These are phyloP conservation scores for Brettanomyces naardenensis DNA, from an alignment of 805 yeast species.

Conservation along the genomic window DNA sequence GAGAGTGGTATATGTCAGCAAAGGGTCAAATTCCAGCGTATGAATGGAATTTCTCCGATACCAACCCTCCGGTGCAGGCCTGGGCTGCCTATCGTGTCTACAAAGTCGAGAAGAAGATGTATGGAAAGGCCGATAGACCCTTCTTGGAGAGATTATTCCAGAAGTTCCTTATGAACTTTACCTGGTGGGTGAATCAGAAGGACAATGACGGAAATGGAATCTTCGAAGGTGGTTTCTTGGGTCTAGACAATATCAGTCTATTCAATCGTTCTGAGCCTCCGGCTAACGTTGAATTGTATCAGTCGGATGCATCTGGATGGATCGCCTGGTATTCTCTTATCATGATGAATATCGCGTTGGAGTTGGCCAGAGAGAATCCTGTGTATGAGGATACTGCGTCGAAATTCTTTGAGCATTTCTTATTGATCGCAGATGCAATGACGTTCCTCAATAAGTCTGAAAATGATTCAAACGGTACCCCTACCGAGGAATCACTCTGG, in stretches of 20 bases:
- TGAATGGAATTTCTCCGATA: constrained; percentile 93
- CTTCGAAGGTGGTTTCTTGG: constrained; percentile 91
- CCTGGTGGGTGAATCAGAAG: constrained; percentile 97
- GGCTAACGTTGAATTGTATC: constrained; percentile 83
- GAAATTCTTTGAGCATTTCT: constrained; percentile 87
- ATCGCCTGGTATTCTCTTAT: constrained; percentile 88
- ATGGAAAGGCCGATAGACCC: constrained; percentile 71
- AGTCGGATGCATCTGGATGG: constrained; percentile 97
- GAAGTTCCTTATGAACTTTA: constrained; percentile 77
- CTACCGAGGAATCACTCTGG: constrained; percentile 70
- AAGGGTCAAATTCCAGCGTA: constrained; percentile 97
- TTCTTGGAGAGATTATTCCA: constrained; percentile 92
- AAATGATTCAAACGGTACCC: constrained; percentile 17
- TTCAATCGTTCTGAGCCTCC: constrained; percentile 94
- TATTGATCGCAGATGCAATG: constrained; percentile 91
- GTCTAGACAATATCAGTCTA: constrained; percentile 86
- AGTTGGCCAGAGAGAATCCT: constrained; percentile 74
- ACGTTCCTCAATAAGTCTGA: constrained; percentile 44
- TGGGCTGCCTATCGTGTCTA: constrained; percentile 88
- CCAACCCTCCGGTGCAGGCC: constrained; percentile 97
- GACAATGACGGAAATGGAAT: constrained; percentile 82
- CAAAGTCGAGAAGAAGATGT: constrained; percentile 80
- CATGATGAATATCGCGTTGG: constrained; percentile 89
- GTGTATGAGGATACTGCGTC: constrained; percentile 92
- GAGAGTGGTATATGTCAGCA: constrained; percentile 98